Conservation (phyloP, 805 yeast genomes). For the Lachancea sp. region DNA sequence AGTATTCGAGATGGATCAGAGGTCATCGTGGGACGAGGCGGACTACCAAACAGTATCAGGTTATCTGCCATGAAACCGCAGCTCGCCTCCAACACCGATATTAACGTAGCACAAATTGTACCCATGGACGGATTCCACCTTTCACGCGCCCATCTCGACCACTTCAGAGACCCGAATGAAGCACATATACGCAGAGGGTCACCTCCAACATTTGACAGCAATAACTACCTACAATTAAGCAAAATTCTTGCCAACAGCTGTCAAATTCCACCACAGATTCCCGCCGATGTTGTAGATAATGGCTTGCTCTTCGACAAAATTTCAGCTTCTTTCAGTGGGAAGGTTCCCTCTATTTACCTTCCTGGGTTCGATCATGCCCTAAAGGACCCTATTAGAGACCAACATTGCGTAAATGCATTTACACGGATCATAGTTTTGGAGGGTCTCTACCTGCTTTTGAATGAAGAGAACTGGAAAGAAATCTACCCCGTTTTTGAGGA, state of each 20-base stretch:
- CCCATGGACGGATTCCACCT: slow-evolving; percentile 79
- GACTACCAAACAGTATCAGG: slow-evolving; percentile 24
- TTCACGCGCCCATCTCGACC: slow-evolving; percentile 42
- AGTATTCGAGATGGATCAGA: slow-evolving; percentile 21
- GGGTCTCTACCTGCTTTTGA: slow-evolving; percentile 64
- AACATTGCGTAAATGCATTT: slow-evolving; percentile 39
- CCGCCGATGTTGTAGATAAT: slow-evolving; percentile 4
- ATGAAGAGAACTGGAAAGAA: slow-evolving; percentile 51
- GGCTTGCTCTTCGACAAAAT: slow-evolving; percentile 15
- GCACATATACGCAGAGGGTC: slow-evolving; percentile 74
- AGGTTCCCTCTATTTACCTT: slow-evolving; percentile 37
- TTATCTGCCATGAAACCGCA: slow-evolving; percentile 6
- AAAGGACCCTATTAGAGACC: slow-evolving; percentile 64
- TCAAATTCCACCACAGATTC: slow-evolving; percentile 14
- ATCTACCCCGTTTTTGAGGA: slow-evolving; percentile 14
- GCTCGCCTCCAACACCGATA: slow-evolving; percentile 6
- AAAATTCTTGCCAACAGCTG: slow-evolving; percentile 18
- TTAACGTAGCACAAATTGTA: slow-evolving; percentile 39
- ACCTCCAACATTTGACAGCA: slow-evolving; percentile 76
- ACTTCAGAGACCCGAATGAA: slow-evolving; percentile 46
- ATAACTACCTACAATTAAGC: slow-evolving; percentile 29
- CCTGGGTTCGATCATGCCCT: slow-evolving; percentile 74
- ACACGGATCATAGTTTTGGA: slow-evolving; percentile 61
- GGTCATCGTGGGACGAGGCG: slow-evolving; percentile 26
- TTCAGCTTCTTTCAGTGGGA: slow-evolving; percentile 15